Base-by-base conservation (phyloP, 2,329 filamentous ascomycete genomes). In the Botrytis tulipae region DNA sequence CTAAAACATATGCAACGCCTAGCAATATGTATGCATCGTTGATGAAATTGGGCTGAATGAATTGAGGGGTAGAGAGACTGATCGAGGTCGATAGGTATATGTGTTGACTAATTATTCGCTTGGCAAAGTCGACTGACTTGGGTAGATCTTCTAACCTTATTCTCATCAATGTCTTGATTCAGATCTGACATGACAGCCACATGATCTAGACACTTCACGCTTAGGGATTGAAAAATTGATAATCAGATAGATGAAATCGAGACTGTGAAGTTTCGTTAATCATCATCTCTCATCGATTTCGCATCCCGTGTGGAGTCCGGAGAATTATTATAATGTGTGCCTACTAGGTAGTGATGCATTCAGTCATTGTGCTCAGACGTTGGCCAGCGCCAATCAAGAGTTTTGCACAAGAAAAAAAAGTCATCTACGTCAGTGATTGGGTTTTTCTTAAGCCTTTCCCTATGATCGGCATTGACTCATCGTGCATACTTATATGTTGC, bases 391-490 rank as follows among this genome's bases (percentile, higher is more conserved):
- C 51, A 42, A 62, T 25, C 35, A 40, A 40, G 60, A 62, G 14
- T n/a, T 62, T 40, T 18, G 32, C n/a, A 18, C 51, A 9, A 9
- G 51, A 18, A 57, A 57, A 44, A n/a, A 57, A 68, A 69, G 66
- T 69, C 66, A 32, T 69, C 44, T 69, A 69, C 66, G 66, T 69
- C 66, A 69, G 66, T 40, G 42, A 42, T 48, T 18, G 20, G 46
- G 5, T 9, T 48, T 51, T 42, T 32, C n/a, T 51, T n/a, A 48
- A 69, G 22, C 61, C 12, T 63, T 20, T 20, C 16, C 12, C 12
- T 12, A 18, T 20, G 60, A 63, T 63, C 37, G 25, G 40, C 35
- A 40, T n/a, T 12, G 25, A 20, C 29, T 42, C 25, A 42, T 63
- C 60, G 37, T 42, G 37, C 22, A 62, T 40, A 10, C 51, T 18